Evolutionary conservation across 176 grass and related monocot species (phyloP).

Genomic region (Urochloa ruziziensis): DNA sequence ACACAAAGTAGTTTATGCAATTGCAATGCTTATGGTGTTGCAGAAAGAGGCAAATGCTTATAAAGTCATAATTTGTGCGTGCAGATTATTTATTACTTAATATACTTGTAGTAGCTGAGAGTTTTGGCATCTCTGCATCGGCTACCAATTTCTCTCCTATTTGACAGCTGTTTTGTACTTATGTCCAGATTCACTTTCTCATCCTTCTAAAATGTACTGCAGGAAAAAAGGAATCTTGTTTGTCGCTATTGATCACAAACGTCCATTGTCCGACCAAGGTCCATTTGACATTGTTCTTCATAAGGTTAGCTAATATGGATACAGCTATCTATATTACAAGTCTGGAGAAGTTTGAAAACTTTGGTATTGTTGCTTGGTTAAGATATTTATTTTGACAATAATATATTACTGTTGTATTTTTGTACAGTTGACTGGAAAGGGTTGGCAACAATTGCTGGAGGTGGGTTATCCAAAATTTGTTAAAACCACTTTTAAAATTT

Average conservation of each 20-base stretch:
- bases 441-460: conserved; percentile 85
- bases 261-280: conserved; percentile 80
- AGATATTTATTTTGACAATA: conserved; percentile 9
- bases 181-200: conserved; percentile 9
- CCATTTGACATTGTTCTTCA: conserved; percentile 97
- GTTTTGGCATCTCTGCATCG: background rate
- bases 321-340: background rate
- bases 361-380: background rate
- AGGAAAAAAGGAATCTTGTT: conserved; percentile 96
- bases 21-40: background rate
- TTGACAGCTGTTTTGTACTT: conserved; percentile 5
- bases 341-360: background rate
- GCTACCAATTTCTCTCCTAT: background rate
- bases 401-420: conserved; percentile 15
- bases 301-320: conserved; percentile 58
- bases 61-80: conserved; percentile 2
- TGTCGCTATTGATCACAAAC: conserved; percentile 81
- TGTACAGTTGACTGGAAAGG: conserved; percentile 72
- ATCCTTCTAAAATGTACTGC: conserved; percentile 34
- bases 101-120: background rate
- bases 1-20: background rate
- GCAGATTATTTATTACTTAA: background rate
- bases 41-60: background rate
- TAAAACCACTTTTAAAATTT: conserved; percentile 37
- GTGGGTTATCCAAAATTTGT: conserved; percentile 47